Evolutionary conservation across 352 stramenopile species (phyloP).

Genomic region (Stramenopiles sp.): DNA sequence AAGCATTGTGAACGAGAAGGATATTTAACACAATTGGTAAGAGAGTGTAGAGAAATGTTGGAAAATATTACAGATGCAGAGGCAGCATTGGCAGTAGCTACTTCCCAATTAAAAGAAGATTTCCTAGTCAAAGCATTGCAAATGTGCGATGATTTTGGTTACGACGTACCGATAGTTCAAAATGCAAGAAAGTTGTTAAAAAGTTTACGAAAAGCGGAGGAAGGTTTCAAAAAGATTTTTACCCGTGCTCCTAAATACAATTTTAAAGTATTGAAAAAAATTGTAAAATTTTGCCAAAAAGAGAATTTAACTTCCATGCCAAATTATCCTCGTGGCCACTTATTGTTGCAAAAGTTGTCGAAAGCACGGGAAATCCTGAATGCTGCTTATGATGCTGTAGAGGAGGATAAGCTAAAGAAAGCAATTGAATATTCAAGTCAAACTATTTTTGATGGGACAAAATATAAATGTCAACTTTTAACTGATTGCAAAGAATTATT

Average conservation of each 20-base stretch:
- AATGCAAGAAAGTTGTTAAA: neutral
- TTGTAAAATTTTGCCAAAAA: neutral
- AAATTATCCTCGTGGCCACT: neutral
- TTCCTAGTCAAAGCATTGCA: neutral
- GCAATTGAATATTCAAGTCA: neutral
- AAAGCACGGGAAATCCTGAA: neutral
- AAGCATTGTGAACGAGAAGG: neutral
- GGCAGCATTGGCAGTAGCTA: neutral
- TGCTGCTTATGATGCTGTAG: neutral
- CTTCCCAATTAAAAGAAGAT: neutral
- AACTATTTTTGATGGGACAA: neutral
- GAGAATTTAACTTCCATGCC: neutral
- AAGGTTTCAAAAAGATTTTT: neutral
- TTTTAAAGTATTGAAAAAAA: neutral
- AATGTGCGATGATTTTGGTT: neutral
- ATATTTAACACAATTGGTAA: neutral
- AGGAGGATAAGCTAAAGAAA: neutral
- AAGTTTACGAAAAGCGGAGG: neutral
- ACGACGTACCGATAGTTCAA: neutral
- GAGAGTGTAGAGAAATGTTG: neutral
- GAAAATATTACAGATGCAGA: neutral
- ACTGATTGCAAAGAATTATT: neutral
- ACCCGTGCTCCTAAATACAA: neutral
- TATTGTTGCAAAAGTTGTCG: neutral
- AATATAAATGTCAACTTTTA: neutral